Evolutionary conservation across 2,329 filamentous ascomycete species (phyloP), one percentile per base, ranked within the genome.

Genomic region (Ascochyta rabiei): DNA sequence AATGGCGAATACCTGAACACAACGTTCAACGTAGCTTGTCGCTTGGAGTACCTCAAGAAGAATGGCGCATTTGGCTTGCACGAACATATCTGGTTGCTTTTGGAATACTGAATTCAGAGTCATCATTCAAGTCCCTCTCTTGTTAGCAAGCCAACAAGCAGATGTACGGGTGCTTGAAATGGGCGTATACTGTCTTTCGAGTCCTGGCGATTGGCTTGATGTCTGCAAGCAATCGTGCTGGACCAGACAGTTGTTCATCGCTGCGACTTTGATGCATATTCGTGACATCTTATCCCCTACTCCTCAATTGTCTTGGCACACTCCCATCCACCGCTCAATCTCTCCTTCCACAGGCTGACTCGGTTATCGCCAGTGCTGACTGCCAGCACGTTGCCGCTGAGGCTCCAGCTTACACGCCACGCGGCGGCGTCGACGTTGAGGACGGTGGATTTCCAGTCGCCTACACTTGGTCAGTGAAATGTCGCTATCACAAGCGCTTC

Each of bases 311-410:
- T 92, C 85, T 96, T 97, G 63, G 98, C 91, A 70, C 90, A 91
- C 78, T 98, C 93, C 95, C 95, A 99, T 73, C 96, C 91, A 50
- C 95, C 95, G 74, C 89, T 90, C 67, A 99, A 81, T 75, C 96
- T 96, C 84, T 99, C 95, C 84, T 98, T 99, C 93, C 93, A 99
- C 75, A 99, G 78, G 48, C 89, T 96, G 51, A 99, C 93, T 80
- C 96, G 93, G 82, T 99, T 99, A 78, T 99, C 93, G 23, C 89
- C 91, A 34, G 91, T 91, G 72, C 90, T 95, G 59, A 97, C 91
- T 9, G 95, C 95, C 67, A 99, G 82, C 18, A 98, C 93, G 74
- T 99, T 99, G 47, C 95, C 95, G 76, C 91, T 96, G 72, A 98
- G 81, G 68, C 92, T 96, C 95, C 95, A 99, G 82, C 91, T 97